Conservation (phyloP, 768 basidiomycete genomes). For the Tylopilus subfusipes region DNA sequence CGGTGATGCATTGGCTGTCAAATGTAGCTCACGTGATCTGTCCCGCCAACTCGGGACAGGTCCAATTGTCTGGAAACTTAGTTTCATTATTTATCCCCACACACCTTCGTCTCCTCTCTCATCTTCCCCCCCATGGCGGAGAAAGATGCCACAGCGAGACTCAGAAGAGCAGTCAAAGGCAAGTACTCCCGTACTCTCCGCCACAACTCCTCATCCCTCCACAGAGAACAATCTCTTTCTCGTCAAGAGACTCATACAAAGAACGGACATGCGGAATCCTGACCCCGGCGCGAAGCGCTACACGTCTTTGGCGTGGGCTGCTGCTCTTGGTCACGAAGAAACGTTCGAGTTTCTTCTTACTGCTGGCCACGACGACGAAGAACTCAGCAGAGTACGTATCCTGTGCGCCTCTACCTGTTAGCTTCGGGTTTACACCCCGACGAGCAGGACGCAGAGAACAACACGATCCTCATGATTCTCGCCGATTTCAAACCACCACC, state of each 20-base stretch:
- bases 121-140: slow-evolving; percentile 61
- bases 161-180: slow-evolving; percentile 82
- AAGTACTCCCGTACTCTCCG: slow-evolving; percentile 3
- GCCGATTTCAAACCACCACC: slow-evolving; percentile 68
- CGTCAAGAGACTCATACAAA: slow-evolving; percentile 80
- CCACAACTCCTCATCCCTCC: slow-evolving; percentile 16
- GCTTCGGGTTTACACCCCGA: slow-evolving; percentile 16
- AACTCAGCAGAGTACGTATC: slow-evolving; percentile 75
- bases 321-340: slow-evolving; percentile 83
- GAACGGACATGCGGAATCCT: slow-evolving; percentile 88
- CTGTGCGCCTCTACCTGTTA: slow-evolving; percentile 3
- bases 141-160: slow-evolving; percentile 70
- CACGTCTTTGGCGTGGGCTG: slow-evolving; percentile 91
- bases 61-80: slow-evolving; percentile 25
- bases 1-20: slow-evolving; percentile 1
- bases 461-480: slow-evolving; percentile 91
- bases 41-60: slow-evolving; percentile 10
- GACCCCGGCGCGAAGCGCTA: slow-evolving; percentile 72
- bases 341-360: slow-evolving; percentile 88
- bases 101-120: slow-evolving; percentile 20
- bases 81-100: slow-evolving; percentile 21
- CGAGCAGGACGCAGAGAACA: slow-evolving; percentile 81
- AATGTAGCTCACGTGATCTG: slow-evolving; percentile 28
- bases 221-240: slow-evolving; percentile 94
- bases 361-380: slow-evolving; percentile 89